Conservation (phyloP, 306 rosid species). For the Mucuna pruriens region DNA sequence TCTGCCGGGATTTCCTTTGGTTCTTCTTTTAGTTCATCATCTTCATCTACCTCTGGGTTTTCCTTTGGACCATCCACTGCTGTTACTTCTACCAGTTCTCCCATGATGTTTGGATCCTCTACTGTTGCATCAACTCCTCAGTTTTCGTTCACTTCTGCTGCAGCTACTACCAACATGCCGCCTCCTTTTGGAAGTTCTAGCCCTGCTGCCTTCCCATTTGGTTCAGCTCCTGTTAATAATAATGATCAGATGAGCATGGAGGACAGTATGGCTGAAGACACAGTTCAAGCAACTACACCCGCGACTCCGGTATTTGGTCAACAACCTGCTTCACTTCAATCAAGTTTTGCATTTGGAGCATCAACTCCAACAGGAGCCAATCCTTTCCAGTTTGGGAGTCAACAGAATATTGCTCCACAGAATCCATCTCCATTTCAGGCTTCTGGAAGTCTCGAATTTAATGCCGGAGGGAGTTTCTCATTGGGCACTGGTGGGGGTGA, state of each 20-base stretch:
- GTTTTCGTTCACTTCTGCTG: constrained; percentile 67
- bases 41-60: constrained; percentile 47
- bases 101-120: constrained; percentile 59
- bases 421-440: constrained; percentile 77
- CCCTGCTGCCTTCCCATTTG: constrained; percentile 40
- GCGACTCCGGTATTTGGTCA: constrained; percentile 60
- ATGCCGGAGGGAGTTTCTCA: constrained; percentile 80
- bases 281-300: constrained; percentile 56
- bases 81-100: constrained; percentile 42
- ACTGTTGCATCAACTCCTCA: constrained; percentile 52
- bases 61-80: constrained; percentile 46
- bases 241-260: constrained; percentile 85
- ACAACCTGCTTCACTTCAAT: constrained; percentile 46
- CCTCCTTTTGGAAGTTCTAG: constrained; percentile 61
- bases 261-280: constrained; percentile 98
- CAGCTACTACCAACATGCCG: constrained; percentile 51
- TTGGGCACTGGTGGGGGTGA: constrained; percentile 78
- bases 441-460: constrained; percentile 68
- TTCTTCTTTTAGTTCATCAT: constrained; percentile 49
- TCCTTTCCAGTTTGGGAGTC: constrained; percentile 69
- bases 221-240: constrained; percentile 56
- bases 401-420: constrained; percentile 63
- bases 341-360: constrained; percentile 64
- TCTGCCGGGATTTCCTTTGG: constrained; percentile 52
- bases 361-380: constrained; percentile 46